Percentiles rank a stretch among this genome's conserved stretches.
phyloP scores from a whole-genome alignment of 139 green algal genomes.

The Picochlorum sp. region DNA sequence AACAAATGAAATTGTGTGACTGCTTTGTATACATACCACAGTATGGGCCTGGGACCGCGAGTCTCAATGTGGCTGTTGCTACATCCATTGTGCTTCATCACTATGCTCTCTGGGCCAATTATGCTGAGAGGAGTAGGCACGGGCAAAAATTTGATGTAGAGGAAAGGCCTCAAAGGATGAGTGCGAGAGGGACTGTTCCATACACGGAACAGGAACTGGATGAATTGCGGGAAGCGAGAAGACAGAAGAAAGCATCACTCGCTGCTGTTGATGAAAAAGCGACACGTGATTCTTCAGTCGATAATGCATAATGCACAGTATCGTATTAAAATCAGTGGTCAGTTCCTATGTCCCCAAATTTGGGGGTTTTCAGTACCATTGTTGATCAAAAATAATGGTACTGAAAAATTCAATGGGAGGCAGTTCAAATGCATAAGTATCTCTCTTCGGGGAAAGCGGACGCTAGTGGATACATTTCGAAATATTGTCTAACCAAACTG shows the following conservation, averaged over 20 bases:
- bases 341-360: too few species aligned
- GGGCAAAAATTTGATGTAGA: constrained; percentile 6
- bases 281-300: too few species aligned
- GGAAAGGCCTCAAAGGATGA: neutral
- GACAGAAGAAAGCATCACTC: neutral
- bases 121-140: constrained; percentile 47
- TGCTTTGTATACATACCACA: constrained; percentile 88
- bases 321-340: too few species aligned
- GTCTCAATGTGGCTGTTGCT: constrained; percentile 89
- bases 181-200: neutral
- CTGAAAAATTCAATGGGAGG: too few species aligned
- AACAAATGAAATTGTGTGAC: constrained; percentile 78
- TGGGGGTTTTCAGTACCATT: too few species aligned
- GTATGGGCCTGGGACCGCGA: constrained; percentile 77
- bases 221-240: neutral
- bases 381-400: too few species aligned
- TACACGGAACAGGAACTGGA: neutral
- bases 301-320: neutral
- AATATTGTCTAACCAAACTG: too few species aligned
- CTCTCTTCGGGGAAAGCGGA: too few species aligned
- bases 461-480: too few species aligned
- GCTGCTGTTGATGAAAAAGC: neutral
- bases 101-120: constrained; percentile 77
- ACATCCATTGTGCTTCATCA: constrained; percentile 89
- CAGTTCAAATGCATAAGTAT: too few species aligned